Percentiles rank a stretch among this genome's conserved stretches.
These are phyloP conservation scores for Debaryomyces psychrophilus DNA, from an alignment of 1,139 yeast species.

Conservation along the genomic window DNA sequence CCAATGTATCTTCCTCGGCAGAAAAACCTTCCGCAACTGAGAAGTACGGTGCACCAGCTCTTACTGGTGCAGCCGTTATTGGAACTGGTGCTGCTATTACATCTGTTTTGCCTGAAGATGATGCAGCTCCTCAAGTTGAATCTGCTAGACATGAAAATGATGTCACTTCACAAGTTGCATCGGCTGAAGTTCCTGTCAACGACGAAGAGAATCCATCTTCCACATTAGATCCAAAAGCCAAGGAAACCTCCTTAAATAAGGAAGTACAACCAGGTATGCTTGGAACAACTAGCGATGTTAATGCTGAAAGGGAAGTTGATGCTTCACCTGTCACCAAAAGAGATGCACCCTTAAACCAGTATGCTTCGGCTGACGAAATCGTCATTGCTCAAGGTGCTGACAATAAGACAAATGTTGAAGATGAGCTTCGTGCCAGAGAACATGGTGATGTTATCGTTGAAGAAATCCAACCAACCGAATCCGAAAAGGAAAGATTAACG, in stretches of 20 bases:
- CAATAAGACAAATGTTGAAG: conserved; percentile 32
- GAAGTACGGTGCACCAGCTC: conserved; percentile 7
- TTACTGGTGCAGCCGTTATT: conserved; percentile 10
- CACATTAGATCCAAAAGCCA: conserved; percentile 37
- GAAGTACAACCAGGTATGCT: neutral
- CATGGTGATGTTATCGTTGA: conserved; percentile 45
- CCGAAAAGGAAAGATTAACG: conserved; percentile 39
- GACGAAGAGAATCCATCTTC: conserved; percentile 15
- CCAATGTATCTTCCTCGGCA: no score
- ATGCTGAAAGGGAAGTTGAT: conserved; percentile 28
- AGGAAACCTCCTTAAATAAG: neutral
- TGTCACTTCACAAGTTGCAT: neutral
- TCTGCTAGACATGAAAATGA: neutral
- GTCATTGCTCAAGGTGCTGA: conserved; percentile 42
- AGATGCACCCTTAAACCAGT: conserved; percentile 11
- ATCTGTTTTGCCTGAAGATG: neutral
- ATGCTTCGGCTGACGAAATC: conserved; percentile 38
- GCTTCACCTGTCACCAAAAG: conserved; percentile 19
- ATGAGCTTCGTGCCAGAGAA: conserved; percentile 42
- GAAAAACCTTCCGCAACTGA: conserved; percentile 11
- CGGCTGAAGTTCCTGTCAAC: neutral
- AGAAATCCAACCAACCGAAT: conserved; percentile 47
- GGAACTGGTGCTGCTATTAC: conserved; percentile 11
- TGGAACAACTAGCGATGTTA: neutral
- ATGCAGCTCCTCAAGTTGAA: neutral